phyloP scores from a whole-genome alignment of 257 asterid genomes.

The Vinca minor region DNA sequence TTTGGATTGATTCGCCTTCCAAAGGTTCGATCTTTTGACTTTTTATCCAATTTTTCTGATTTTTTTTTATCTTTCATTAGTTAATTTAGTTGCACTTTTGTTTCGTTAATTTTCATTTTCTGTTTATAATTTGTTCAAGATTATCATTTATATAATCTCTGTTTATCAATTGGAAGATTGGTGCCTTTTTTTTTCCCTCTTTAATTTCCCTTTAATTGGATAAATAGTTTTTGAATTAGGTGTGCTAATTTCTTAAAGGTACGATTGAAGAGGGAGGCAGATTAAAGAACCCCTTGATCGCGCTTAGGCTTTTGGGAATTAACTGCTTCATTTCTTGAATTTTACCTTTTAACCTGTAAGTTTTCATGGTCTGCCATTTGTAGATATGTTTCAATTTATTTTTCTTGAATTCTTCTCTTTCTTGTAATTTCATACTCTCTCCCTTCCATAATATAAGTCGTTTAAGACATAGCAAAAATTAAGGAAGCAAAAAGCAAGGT shows the following conservation, averaged over 20 bases:
- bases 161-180: too few relatives aligned
- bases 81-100: background rate
- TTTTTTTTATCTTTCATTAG: background rate
- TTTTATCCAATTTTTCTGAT: background rate
- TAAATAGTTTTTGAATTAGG: too few relatives aligned
- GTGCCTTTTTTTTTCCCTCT: too few relatives aligned
- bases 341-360: background rate
- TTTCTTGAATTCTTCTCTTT: background rate
- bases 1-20: background rate
- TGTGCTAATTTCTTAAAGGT: background rate
- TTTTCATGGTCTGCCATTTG: background rate
- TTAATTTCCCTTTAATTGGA: too few relatives aligned
- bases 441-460: too few relatives aligned
- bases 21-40: background rate
- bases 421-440: too few relatives aligned
- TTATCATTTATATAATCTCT: background rate
- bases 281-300: slow-evolving; percentile 1
- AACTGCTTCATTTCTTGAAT: background rate
- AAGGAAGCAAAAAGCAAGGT: too few relatives aligned
- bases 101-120: background rate
- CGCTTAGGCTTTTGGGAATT: background rate
- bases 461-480: too few relatives aligned
- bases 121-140: background rate
- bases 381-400: background rate
- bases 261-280: background rate